Evolutionary conservation across 1,284 basidiomycete species (phyloP).

Genomic region (Boletus smithii): DNA sequence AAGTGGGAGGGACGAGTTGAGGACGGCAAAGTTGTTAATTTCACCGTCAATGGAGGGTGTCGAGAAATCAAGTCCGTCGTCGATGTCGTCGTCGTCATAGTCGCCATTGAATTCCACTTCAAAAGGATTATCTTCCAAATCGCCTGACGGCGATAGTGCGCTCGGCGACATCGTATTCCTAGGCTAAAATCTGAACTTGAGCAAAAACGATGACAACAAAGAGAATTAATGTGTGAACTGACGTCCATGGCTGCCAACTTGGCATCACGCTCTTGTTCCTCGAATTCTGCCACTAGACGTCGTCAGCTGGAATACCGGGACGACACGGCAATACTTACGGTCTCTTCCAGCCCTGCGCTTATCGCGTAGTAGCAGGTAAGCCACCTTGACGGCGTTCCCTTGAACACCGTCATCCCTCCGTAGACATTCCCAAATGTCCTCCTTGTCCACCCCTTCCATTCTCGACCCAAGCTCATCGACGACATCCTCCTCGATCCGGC

Average conservation of each 20-base stretch:
- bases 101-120: conserved; percentile 62
- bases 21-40: conserved; percentile 73
- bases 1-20: conserved; percentile 77
- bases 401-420: conserved; percentile 75
- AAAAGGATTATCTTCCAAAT: conserved; percentile 70
- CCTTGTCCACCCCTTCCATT: conserved; percentile 75
- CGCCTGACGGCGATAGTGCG: conserved; percentile 50
- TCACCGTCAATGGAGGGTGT: conserved; percentile 42
- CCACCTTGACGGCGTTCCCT: conserved; percentile 95
- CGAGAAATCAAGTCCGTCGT: conserved; percentile 64
- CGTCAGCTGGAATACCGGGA: conserved; percentile 12
- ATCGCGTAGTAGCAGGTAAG: conserved; percentile 91
- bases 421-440: conserved; percentile 85
- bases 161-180: conserved; percentile 63
- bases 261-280: conserved; percentile 79
- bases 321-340: conserved; percentile 44
- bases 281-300: conserved; percentile 63
- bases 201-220: neutral
- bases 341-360: conserved; percentile 85
- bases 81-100: conserved; percentile 57
- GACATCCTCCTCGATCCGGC: conserved; percentile 85
- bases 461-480: conserved; percentile 78
- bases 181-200: conserved; percentile 43
- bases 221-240: conserved; percentile 28
- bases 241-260: conserved; percentile 77